phyloP scores from a whole-genome alignment of 805 yeast genomes.

The Candida ovalis region DNA sequence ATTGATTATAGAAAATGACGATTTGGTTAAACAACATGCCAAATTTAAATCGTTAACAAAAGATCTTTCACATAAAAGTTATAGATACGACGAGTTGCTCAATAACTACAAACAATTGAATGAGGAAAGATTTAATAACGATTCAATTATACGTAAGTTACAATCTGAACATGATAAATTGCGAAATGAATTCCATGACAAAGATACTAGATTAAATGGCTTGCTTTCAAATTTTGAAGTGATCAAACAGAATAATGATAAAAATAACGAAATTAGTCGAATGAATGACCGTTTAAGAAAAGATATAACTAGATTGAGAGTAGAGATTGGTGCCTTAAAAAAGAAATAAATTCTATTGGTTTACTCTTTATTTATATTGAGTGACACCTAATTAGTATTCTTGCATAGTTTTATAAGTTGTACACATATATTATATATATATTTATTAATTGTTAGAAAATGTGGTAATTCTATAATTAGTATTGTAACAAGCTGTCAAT shows the following conservation, averaged over 20 bases:
- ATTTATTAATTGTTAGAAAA: too few relatives aligned
- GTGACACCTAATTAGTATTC: too few relatives aligned
- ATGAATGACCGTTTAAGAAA: slow-evolving; percentile 24
- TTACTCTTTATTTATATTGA: not conserved
- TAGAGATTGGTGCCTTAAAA: slow-evolving; percentile 18
- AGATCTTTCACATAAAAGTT: slow-evolving; percentile 15
- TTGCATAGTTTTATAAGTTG: too few relatives aligned
- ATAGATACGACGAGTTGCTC: slow-evolving; percentile 26
- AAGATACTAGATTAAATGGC: slow-evolving; percentile 18
- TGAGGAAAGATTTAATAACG: slow-evolving; percentile 30
- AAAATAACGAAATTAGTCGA: slow-evolving; percentile 26
- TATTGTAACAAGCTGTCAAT: too few relatives aligned
- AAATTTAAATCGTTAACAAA: slow-evolving; percentile 10
- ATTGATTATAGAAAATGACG: slow-evolving; percentile 1
- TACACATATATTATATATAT: too few relatives aligned
- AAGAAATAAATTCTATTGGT: slow-evolving; percentile 2
- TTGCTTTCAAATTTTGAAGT: slow-evolving; percentile 30
- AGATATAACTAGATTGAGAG: slow-evolving; percentile 23
- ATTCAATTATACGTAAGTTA: slow-evolving; percentile 19
- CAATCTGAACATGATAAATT: slow-evolving; percentile 17
- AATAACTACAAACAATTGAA: slow-evolving; percentile 32
- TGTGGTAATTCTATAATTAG: too few relatives aligned
- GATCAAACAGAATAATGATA: slow-evolving; percentile 29
- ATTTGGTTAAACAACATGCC: slow-evolving; percentile 7
- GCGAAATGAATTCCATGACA: slow-evolving; percentile 9